phyloP scores from a whole-genome alignment of 2,329 filamentous ascomycete species.

The Pleoardoris graminearum region DNA sequence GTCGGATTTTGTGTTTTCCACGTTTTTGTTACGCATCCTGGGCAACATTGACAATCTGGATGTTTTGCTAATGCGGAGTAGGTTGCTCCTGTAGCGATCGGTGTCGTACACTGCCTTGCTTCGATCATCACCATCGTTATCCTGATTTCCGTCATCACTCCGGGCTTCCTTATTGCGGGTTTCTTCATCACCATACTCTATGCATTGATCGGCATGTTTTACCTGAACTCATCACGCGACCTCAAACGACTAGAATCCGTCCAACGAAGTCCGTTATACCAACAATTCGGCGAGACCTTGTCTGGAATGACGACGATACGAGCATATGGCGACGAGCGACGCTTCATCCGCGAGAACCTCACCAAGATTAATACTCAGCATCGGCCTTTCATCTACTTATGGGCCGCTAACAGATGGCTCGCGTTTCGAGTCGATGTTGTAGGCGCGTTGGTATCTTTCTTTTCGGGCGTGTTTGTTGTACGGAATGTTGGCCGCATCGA shows the following conservation, averaged over 20 bases:
- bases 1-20: too few species aligned
- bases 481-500: constrained; percentile 81
- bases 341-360: constrained; percentile 92
- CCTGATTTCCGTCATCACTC: constrained; percentile 86
- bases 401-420: constrained; percentile 97
- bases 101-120: constrained; percentile 67
- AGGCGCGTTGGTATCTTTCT: constrained; percentile 90
- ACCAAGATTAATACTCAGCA: constrained; percentile 85
- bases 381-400: constrained; percentile 92
- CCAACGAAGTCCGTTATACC: constrained; percentile 91
- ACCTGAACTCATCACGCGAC: constrained; percentile 89
- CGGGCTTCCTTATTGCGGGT: constrained; percentile 84
- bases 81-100: constrained; percentile 79
- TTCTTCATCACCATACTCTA: constrained; percentile 84
- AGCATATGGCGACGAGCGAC: constrained; percentile 89
- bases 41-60: neutral
- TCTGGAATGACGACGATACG: constrained; percentile 95
- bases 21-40: too few species aligned
- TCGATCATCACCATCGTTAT: constrained; percentile 82
- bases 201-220: constrained; percentile 80
- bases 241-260: constrained; percentile 94
- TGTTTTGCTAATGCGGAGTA: neutral
- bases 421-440: constrained; percentile 88
- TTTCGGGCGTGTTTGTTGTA: constrained; percentile 88
- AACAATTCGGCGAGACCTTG: constrained; percentile 96